Evolutionary conservation across 2,329 filamentous ascomycete genomes (phyloP).

Genomic region (Lachnellula occidentalis): DNA sequence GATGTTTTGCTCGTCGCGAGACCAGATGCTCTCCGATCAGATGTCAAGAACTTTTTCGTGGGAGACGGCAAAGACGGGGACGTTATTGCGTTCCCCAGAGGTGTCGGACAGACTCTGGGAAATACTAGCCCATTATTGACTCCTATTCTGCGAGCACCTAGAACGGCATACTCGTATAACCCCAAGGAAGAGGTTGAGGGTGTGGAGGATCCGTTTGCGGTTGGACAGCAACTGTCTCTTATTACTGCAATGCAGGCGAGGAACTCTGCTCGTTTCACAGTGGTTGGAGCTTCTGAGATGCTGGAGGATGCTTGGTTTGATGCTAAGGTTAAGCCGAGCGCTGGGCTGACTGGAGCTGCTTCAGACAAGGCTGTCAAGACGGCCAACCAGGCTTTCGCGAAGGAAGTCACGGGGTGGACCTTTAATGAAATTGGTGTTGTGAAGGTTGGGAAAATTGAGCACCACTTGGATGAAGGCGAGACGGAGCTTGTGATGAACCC

Average conservation of each 20-base stretch:
- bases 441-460: slow-evolving; percentile 75
- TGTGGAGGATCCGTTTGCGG: slow-evolving; percentile 78
- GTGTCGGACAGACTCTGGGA: slow-evolving; percentile 77
- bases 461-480: slow-evolving; percentile 59
- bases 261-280: slow-evolving; percentile 84
- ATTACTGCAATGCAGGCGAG: slow-evolving; percentile 85
- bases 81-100: slow-evolving; percentile 74
- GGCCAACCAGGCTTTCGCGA: slow-evolving; percentile 79
- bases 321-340: slow-evolving; percentile 58
- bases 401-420: slow-evolving; percentile 84
- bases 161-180: slow-evolving; percentile 89
- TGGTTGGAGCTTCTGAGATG: slow-evolving; percentile 82
- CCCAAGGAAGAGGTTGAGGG: slow-evolving; percentile 73
- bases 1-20: slow-evolving; percentile 78
- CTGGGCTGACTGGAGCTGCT: slow-evolving; percentile 39
- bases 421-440: slow-evolving; percentile 93
- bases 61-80: slow-evolving; percentile 47
- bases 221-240: slow-evolving; percentile 75
- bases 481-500: slow-evolving; percentile 63
- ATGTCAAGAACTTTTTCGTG: slow-evolving; percentile 72
- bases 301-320: slow-evolving; percentile 87
- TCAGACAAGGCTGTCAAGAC: slow-evolving; percentile 48
- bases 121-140: slow-evolving; percentile 68
- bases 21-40: slow-evolving; percentile 59
- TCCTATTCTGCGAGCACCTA: slow-evolving; percentile 75